These are phyloP conservation scores for Ajuga reptans DNA, from an alignment of 305 asterid species.

Conservation along the genomic window DNA sequence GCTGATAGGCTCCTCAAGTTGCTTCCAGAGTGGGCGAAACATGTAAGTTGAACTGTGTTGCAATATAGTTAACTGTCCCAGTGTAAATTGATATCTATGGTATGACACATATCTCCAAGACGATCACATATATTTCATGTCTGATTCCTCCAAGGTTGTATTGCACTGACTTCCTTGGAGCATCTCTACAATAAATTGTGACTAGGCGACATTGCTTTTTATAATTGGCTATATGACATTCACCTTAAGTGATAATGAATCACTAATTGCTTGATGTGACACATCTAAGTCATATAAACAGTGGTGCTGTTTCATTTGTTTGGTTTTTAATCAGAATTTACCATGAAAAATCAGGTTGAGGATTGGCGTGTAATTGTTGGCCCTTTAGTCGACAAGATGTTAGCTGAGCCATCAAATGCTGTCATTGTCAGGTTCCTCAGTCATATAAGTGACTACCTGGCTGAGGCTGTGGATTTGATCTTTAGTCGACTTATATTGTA, in stretches of 20 bases:
- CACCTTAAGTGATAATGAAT: background rate
- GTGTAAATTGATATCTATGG: background rate
- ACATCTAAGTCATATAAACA: background rate
- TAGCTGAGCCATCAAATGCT: constrained; percentile 80
- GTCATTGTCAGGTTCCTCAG: constrained; percentile 71
- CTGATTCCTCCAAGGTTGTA: background rate
- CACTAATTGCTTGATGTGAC: background rate
- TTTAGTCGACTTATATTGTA: constrained; percentile 46
- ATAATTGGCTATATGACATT: background rate
- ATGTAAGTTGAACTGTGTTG: constrained; percentile 37
- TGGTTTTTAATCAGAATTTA: constrained; percentile 12
- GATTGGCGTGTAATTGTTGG: constrained; percentile 58
- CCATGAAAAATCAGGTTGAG: constrained; percentile 45
- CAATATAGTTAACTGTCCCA: background rate
- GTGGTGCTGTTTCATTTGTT: constrained; percentile 3
- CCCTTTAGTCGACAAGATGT: constrained; percentile 67
- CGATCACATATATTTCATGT: background rate
- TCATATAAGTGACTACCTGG: constrained; percentile 73
- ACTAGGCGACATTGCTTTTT: background rate
- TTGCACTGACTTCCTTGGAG: background rate
- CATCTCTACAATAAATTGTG: background rate
- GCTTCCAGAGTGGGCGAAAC: constrained; percentile 73
- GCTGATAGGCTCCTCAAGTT: constrained; percentile 56
- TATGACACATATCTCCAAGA: background rate
- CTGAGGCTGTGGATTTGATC: constrained; percentile 54